Percentiles rank a stretch among this genome's conserved stretches.
phyloP scores from a whole-genome alignment of 164 flowering plant species.

The Litsea cubeba region DNA sequence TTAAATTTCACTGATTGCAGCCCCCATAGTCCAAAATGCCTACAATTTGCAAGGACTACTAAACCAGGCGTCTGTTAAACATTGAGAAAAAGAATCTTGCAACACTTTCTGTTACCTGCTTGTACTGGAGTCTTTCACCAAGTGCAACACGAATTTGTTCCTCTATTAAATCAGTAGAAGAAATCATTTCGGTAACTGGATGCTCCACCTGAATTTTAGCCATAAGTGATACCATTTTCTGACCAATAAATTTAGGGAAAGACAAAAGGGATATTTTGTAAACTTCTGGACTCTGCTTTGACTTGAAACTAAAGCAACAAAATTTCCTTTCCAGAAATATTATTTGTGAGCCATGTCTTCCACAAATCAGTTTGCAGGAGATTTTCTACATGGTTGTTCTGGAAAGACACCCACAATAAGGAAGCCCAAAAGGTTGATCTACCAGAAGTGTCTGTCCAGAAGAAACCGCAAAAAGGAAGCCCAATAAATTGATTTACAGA shows the following conservation, averaged over 20 bases:
- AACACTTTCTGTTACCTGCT: slow-evolving; percentile 47
- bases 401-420: too few species aligned
- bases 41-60: neutral
- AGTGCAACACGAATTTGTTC: slow-evolving; percentile 96
- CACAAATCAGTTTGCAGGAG: too few species aligned
- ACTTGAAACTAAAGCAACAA: neutral
- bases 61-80: neutral
- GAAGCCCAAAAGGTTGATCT: too few species aligned
- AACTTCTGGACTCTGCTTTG: neutral
- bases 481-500: too few species aligned
- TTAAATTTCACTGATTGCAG: neutral
- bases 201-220: slow-evolving; percentile 78
- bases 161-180: slow-evolving; percentile 90
- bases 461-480: too few species aligned
- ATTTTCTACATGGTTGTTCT: too few species aligned
- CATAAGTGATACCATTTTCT: slow-evolving; percentile 1
- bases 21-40: neutral
- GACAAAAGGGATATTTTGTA: neutral
- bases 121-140: slow-evolving; percentile 85
- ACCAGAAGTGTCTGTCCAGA: too few species aligned
- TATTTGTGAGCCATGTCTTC: too few species aligned
- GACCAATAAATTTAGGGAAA: neutral
- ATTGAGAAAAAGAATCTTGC: neutral
- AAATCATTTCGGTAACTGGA: slow-evolving; percentile 98
- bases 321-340: too few species aligned